Conservation (phyloP, 805 yeast species). For the Suhomyces pyralidae region DNA sequence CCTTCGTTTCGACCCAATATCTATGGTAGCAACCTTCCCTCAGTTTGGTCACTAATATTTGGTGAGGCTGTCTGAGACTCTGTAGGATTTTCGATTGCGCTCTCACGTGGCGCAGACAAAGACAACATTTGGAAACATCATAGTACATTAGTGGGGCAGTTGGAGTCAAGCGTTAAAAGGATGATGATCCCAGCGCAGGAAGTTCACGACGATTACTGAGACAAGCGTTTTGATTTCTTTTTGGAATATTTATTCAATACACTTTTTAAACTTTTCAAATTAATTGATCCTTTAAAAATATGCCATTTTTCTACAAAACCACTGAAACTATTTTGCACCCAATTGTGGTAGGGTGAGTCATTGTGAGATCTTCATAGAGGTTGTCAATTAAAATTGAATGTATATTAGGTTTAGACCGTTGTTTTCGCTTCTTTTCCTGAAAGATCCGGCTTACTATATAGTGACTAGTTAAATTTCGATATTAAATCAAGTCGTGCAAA, state of each 20-base stretch:
- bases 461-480: neutral
- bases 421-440: neutral
- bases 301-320: neutral
- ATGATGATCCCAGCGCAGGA: neutral
- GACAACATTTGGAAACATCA: too few species aligned
- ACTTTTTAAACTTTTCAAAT: neutral
- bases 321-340: neutral
- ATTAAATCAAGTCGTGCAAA: neutral
- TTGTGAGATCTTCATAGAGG: neutral
- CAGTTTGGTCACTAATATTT: neutral
- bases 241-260: neutral
- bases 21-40: neutral
- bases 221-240: neutral
- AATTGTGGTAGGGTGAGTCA: neutral
- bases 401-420: neutral
- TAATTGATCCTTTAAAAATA: neutral
- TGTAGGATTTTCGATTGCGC: neutral
- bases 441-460: neutral
- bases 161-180: neutral
- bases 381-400: neutral
- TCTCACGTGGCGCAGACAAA: neutral
- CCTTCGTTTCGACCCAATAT: neutral
- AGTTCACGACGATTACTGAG: neutral
- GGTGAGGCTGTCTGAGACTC: constrained; percentile 1
- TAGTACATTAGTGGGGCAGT: neutral